Percentiles rank a stretch among this genome's conserved stretches.
Conservation (phyloP, 1,139 yeast genomes). For the Taphrina pruni region DNA sequence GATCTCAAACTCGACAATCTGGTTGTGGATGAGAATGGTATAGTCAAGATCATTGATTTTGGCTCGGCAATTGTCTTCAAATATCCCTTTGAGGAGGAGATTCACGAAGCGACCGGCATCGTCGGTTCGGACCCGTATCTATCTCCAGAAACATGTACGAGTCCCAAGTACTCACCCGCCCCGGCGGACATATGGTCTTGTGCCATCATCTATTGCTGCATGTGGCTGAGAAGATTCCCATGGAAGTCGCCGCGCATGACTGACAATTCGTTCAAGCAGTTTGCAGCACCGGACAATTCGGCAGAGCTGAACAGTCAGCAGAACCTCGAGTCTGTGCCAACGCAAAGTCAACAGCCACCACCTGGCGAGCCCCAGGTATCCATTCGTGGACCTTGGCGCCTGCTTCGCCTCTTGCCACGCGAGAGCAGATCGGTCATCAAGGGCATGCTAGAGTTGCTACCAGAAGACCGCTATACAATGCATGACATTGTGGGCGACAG, state of each 20-base stretch:
- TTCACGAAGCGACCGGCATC: slow-evolving; percentile 86
- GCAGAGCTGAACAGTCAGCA: slow-evolving; percentile 14
- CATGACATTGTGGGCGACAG: slow-evolving; percentile 69
- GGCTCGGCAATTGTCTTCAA: slow-evolving; percentile 95
- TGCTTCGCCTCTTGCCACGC: slow-evolving; percentile 83
- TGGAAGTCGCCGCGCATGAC: slow-evolving; percentile 91
- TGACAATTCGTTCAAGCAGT: slow-evolving; percentile 83
- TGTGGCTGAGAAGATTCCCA: slow-evolving; percentile 91
- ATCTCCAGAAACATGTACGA: slow-evolving; percentile 89
- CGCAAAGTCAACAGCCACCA: slow-evolving; percentile 24
- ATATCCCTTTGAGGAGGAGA: slow-evolving; percentile 81
- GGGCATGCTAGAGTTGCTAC: slow-evolving; percentile 73
- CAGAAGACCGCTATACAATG: slow-evolving; percentile 70
- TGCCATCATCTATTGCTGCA: slow-evolving; percentile 94
- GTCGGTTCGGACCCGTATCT: slow-evolving; percentile 98
- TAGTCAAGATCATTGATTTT: slow-evolving; percentile 89
- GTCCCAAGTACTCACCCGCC: slow-evolving; percentile 82
- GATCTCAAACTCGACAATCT: slow-evolving; percentile 94
- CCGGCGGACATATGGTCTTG: slow-evolving; percentile 95
- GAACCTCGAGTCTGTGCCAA: slow-evolving; percentile 15
- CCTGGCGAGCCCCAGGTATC: slow-evolving; percentile 39
- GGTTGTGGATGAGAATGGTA: slow-evolving; percentile 84
- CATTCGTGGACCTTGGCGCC: slow-evolving; percentile 79
- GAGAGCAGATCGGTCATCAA: slow-evolving; percentile 80
- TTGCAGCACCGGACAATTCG: slow-evolving; percentile 55